Percentiles rank a stretch among this genome's conserved stretches.
phyloP scores from a whole-genome alignment of 176 grass and related monocot genomes.

The Hyparrhenia diplandra region DNA sequence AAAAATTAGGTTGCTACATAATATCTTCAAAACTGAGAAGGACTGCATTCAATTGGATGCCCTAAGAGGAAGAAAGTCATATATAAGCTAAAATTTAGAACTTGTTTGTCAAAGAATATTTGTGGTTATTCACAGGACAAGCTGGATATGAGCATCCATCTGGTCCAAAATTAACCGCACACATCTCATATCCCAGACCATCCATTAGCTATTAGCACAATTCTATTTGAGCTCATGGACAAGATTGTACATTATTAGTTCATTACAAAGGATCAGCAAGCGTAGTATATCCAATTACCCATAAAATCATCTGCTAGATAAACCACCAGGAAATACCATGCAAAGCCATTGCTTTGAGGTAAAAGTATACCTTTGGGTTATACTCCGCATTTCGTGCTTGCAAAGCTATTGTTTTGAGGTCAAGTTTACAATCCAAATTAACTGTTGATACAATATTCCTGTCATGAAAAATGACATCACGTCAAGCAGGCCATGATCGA shows the following conservation, averaged over 20 bases:
- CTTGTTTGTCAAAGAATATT: neutral
- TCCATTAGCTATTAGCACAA: neutral
- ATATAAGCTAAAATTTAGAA: neutral
- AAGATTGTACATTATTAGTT: neutral
- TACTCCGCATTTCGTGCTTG: conserved; percentile 11
- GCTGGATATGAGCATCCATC: neutral
- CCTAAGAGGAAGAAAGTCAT: neutral
- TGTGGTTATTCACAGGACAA: neutral
- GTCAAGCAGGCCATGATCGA: too few species aligned
- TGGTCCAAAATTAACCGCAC: neutral
- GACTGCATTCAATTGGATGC: too few species aligned
- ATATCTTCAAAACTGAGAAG: neutral
- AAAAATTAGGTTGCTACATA: neutral
- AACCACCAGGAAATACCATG: too few species aligned
- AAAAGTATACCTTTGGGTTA: too few species aligned
- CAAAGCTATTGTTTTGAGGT: conserved; percentile 89
- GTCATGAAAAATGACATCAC: neutral
- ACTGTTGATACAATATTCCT: conserved; percentile 98
- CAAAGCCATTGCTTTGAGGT: too few species aligned
- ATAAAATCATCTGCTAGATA: too few species aligned
- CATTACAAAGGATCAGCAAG: neutral
- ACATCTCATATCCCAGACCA: neutral
- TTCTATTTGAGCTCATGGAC: neutral
- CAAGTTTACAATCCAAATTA: conserved; percentile 96
- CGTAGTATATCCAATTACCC: too few species aligned